Evolutionary conservation across 176 grass and related monocot genomes (phyloP).

Genomic region (Dendrocalamus sinicus): DNA sequence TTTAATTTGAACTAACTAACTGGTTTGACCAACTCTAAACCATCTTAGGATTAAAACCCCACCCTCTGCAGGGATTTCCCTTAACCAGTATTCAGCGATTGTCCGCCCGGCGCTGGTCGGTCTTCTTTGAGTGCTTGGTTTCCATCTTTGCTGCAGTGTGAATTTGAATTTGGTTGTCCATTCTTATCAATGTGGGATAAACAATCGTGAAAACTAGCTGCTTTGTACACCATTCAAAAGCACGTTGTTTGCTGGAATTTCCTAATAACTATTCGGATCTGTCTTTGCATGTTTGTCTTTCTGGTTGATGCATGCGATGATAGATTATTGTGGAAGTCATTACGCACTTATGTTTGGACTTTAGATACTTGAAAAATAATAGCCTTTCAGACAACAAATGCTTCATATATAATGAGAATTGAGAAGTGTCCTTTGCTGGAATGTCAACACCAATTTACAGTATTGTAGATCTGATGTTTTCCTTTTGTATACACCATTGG

Average conservation of each 20-base stretch:
- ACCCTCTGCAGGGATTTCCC: constrained; percentile 4
- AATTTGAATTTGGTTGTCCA: constrained; percentile 2
- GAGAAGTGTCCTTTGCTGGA: constrained; percentile 12
- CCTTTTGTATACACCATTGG: neutral
- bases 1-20: neutral
- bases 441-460: neutral
- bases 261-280: neutral
- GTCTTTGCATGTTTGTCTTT: constrained; percentile 20
- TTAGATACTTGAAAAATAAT: neutral
- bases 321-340: constrained; percentile 24
- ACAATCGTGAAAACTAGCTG: neutral
- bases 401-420: neutral
- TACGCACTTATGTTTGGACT: constrained; percentile 1
- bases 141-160: neutral
- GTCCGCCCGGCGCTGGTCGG: neutral
- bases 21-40: constrained; percentile 3
- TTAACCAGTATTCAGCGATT: constrained; percentile 8
- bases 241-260: neutral
- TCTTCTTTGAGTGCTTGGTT: neutral
- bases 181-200: constrained; percentile 2
- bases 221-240: neutral
- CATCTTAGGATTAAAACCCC: neutral
- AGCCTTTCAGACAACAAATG: constrained; percentile 24
- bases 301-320: neutral
- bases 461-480: constrained; percentile 19